Base-by-base conservation (phyloP, 495 filamentous ascomycete genomes). In the Aspergillus sclerotiicarbonarius region DNA sequence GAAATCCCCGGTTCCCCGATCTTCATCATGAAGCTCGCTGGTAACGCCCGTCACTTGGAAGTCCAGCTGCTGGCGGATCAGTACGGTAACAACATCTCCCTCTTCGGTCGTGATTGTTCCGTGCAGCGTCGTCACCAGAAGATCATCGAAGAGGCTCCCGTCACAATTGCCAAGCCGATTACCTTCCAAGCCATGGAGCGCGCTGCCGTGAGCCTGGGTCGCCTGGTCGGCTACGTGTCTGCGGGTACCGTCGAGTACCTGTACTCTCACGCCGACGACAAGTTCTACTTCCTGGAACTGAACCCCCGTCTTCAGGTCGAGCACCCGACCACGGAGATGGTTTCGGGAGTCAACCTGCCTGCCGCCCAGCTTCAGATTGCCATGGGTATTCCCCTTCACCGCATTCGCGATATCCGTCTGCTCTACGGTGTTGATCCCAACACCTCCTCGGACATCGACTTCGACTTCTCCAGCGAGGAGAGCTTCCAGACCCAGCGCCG, bases 1-100 rank as follows among this genome's bases (percentile, higher is more conserved):
- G 94, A 99, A 80, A 96, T 99, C 63, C 94, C 94, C n/a, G 94
- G 94, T 41, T 98, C 95, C 25, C 94, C 94, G 30, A 99, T 99
- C 68, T 99, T 99, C 80, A 92, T 99, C 76, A 99, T 99, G 94
- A 97, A 99, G 83, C 82, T 99, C 59, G 94, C 94, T 21, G 94
- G 96, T 51, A 95, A 93, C 71, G 94, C 94, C 44, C 80, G 94
- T 50, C 94, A 99, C 82, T 80, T 99, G 78, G 94, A 99, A 74
- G 94, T 99, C 43, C 94, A 99, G 75, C 76, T 99, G 65, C 80
- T 99, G 37, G 94, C 94, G 52, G 94, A 99, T 79, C 90, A 99
- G 82, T 99, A 99, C 72, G 95, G 95, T 57, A 97, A 99, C 82
- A 98, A 98, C 74, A 96, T 99, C 67, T 99, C 94, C 4, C 83